Base-by-base conservation (phyloP, 306 rosid species). In the Prunus fruticosa region DNA sequence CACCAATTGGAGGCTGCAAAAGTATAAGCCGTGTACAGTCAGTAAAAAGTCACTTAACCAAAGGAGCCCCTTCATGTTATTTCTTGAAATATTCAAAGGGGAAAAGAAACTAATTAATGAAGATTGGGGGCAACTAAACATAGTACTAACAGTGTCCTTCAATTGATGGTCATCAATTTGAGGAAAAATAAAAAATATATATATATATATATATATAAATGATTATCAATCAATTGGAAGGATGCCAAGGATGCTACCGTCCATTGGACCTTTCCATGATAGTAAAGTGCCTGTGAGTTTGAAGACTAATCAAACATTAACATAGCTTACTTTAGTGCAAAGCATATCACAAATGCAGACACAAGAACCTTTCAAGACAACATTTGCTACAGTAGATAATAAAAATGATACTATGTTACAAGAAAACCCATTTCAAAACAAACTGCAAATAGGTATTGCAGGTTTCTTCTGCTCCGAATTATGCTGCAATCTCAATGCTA, bases 1-100 rank as follows among this genome's bases (percentile, higher is more conserved):
- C 23, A 19, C 93, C 88, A 50, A 88, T 76, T 18, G 98, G 98
- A 46, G 98, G 98, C 98, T 93, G 89, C 38, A 72, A 76, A 38
- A 57, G 65, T 13, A 45, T 30, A 54, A 71, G 75, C 51, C 32
- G 34, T 61, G 72, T 19, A 75, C 7, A 28, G 58, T 60, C 4
- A 18, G 27, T 63, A 79, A 38, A 62, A 11, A 16, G n/a, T 34
- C 15, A 6, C 16, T 73, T 19, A 13, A 50, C 69, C 14, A 22
- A 1, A 25, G 18, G 19, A 19, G 64, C 68, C 1, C 0, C 7
- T 68, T 8, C 50, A 16, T 9, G 10, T 1, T 19, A 22, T 38
- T 52, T 30, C 49, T 18, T 51, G 13, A 47, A 46, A 18, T 61
- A 50, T 47, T 68, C n/a, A 23, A 47, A 8, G 22, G 72, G 9